Conservation (phyloP, 441 rosid species). For the Adansonia madagascariensis region DNA sequence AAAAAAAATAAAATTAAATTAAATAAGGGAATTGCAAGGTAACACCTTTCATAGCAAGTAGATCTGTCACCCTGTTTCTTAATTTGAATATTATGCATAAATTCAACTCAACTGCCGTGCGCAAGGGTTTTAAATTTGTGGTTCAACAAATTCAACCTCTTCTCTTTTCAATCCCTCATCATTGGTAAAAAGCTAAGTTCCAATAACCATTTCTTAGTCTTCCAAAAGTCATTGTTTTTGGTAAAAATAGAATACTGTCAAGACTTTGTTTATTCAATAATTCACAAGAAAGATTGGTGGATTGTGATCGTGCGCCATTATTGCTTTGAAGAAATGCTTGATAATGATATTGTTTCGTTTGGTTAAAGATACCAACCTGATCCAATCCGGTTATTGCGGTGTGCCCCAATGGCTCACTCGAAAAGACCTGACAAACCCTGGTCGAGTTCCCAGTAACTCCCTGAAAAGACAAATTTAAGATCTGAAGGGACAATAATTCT, state of each 20-base stretch:
- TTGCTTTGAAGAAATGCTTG: background rate
- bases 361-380: background rate
- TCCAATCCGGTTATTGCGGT: background rate
- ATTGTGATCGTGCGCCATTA: background rate
- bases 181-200: background rate
- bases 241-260: background rate
- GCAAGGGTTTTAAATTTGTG: background rate
- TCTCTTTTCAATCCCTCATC: background rate
- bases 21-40: no score
- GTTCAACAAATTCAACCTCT: slow-evolving; percentile 2
- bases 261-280: background rate
- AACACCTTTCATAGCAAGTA: no score
- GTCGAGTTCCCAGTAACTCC: background rate
- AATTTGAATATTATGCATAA: no score
- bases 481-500: background rate
- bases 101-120: background rate
- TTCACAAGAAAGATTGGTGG: background rate
- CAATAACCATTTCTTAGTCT: background rate
- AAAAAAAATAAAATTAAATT: no score
- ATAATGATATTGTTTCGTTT: background rate
- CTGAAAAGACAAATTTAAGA: background rate
- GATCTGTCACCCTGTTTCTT: no score
- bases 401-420: background rate
- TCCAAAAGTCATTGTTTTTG: background rate
- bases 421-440: background rate